phyloP scores from a whole-genome alignment of 768 basidiomycete genomes.

The Pseudohyphozyma bogoriensis region DNA sequence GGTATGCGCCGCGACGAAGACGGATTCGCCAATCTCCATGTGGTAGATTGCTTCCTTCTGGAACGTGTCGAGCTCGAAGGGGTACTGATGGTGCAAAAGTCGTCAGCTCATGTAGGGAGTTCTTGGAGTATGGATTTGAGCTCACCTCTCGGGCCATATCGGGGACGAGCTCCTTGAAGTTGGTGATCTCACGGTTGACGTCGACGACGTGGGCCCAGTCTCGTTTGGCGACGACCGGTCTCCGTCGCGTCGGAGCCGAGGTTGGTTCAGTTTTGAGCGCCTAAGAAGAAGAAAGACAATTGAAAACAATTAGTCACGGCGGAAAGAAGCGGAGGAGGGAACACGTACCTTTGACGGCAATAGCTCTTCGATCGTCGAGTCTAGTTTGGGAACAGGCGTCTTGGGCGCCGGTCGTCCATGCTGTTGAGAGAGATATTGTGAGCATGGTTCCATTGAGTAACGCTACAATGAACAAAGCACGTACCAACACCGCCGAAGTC shows the following conservation, averaged over 20 bases:
- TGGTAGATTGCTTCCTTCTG: conserved; percentile 98
- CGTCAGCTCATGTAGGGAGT: no score
- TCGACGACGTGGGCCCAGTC: conserved; percentile 99
- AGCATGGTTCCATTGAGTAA: neutral
- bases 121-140: neutral
- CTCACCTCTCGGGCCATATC: conserved; percentile 87
- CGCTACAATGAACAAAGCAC: neutral
- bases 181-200: conserved; percentile 74
- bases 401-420: neutral
- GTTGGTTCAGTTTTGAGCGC: no score
- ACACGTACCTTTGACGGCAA: conserved; percentile 49
- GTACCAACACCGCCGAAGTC: neutral
- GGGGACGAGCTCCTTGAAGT: conserved; percentile 86
- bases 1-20: conserved; percentile 99
- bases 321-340: conserved; percentile 45
- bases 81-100: conserved; percentile 52
- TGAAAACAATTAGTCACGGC: no score
- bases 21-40: conserved; percentile 90
- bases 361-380: conserved; percentile 64
- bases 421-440: neutral
- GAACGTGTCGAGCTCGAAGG: conserved; percentile 97
- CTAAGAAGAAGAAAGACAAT: no score
- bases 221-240: conserved; percentile 56
- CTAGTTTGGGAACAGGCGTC: conserved; percentile 38
- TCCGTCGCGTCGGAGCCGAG: no score